Conservation (phyloP, 768 basidiomycete species). For the Agaricus subrufescens region DNA sequence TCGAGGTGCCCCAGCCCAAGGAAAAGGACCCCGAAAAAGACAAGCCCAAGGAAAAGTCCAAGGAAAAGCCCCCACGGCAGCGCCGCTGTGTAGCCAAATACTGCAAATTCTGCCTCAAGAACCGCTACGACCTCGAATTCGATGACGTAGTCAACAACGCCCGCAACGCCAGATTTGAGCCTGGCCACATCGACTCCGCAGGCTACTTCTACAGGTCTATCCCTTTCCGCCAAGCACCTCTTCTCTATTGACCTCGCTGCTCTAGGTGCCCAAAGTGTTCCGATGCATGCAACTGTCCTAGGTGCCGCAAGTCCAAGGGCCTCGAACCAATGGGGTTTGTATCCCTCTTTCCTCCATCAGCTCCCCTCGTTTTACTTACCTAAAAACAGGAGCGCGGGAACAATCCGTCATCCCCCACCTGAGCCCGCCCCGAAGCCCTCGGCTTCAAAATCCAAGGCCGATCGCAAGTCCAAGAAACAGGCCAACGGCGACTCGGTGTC, state of each 20-base stretch:
- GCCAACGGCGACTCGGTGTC: slow-evolving; percentile 2
- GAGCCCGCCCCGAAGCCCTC: slow-evolving; percentile 1
- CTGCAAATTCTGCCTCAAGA: slow-evolving; percentile 63
- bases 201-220: slow-evolving; percentile 51
- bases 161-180: slow-evolving; percentile 12
- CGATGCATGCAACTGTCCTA: slow-evolving; percentile 61
- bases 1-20: slow-evolving; percentile 15
- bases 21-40: slow-evolving; percentile 24
- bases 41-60: slow-evolving; percentile 7
- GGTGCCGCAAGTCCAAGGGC: slow-evolving; percentile 61
- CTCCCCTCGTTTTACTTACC: slow-evolving; percentile 1
- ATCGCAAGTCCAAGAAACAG: slow-evolving; percentile 11
- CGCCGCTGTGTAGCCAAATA: slow-evolving; percentile 51
- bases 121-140: slow-evolving; percentile 56
- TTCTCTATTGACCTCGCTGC: slow-evolving; percentile 2
- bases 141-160: slow-evolving; percentile 29
- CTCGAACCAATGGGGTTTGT: slow-evolving; percentile 56
- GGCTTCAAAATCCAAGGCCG: slow-evolving; percentile 12
- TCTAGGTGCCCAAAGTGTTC: slow-evolving; percentile 66
- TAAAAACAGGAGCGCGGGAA: slow-evolving; percentile 12
- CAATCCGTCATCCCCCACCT: slow-evolving; percentile 10
- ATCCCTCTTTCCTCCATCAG: background rate
- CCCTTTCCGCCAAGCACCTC: background rate
- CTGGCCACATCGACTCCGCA: slow-evolving; percentile 19
- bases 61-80: slow-evolving; percentile 3